Base-by-base conservation (phyloP, 331 rosid genomes). In the Pyrus hybrid region DNA sequence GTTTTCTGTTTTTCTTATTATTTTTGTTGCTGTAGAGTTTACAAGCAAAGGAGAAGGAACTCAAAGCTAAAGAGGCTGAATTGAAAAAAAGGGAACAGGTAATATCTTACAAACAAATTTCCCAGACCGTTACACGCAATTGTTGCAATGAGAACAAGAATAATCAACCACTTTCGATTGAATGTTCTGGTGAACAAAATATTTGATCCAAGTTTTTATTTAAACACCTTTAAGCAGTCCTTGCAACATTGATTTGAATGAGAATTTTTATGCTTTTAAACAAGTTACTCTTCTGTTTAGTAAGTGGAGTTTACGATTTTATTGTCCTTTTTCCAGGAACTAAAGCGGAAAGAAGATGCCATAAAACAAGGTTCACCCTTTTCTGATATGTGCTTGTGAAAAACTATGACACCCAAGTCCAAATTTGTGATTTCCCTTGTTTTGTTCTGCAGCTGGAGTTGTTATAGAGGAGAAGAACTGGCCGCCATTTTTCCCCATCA, bases 51-150 rank as follows among this genome's bases (percentile, higher is more conserved):
- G 98, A 92, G 81, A 93, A 83, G 77, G 94, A 89, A 74, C 98
- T 95, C 73, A 86, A 82, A 81, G 93, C 96, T 33, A 95, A 81
- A 87, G 99, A 95, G 80, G 90, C 96, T 82, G 99, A 92, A 56
- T 82, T 95, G 85, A 88, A 72, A 77, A 91, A 80, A 86, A 92
- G 88, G 89, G 99, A 92, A 83, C 94, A 88, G 89, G 99, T 92
- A 72, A 80, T 32, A 45, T 37, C 47, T 61, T 3, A 25, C 9
- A 12, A 66, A 66, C 70, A 35, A 37, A 66, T 5, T 29, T 66
- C 26, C 70, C 43, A 30, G 8, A 64, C 68, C 45, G 14, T 17
- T 30, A 63, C 12, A 29, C 5, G 16, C 53, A 75, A 18, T n/a
- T 47, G 57, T 47, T 18, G 23, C 13, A 67, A 13, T 65, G 54